Base-by-base conservation (phyloP, 257 asterid genomes). In the Petunia secreta region DNA sequence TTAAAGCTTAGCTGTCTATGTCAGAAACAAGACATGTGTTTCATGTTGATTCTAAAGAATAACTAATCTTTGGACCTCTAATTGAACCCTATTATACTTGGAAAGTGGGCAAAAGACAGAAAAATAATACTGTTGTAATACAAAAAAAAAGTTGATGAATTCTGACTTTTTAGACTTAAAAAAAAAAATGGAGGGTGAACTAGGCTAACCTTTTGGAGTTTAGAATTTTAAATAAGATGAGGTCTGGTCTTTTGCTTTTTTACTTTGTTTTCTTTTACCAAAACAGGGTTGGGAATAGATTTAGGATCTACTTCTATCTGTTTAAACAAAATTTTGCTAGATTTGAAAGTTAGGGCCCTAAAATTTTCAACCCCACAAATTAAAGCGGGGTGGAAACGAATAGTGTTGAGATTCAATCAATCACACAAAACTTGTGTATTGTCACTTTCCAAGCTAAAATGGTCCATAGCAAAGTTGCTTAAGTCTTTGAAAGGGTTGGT, bases 301-400 rank as follows among this genome's bases (percentile, higher is more conserved):
- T 9, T 59, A 81, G 39, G 80, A 76, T 68, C 10, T 59, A 81
- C 36, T 75, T 84, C 85, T 87, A 77, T 76, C 67, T 85, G 43
- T 75, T 50, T 50, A 73, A 73, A 50, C 78, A 41, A 5, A 71
- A 50, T 34, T 13, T 50, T 50, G 55, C 57, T 10, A 10, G 4
- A 3, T 52, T 2, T 52, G 62, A 71, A 71, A 48, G 25, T 34
- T 25, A 34, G 44, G 77, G 60, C 11, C 60, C 44, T 2, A 73
- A 73, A 50, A 46, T 36, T 9, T 50, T 73, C 46, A 73, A 50
- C 4, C 77, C 62, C 11, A 50, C 14, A 34, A 73, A 50, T 0
- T 46, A 39, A 25, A 25, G 25, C 25, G 46, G 77, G 52, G n/a
- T 39, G 25, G 13, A 48, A 60, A 40, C 4, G 14, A 79, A 48